Conservation (phyloP, 306 rosid species). For the Gillenia trifoliata region DNA sequence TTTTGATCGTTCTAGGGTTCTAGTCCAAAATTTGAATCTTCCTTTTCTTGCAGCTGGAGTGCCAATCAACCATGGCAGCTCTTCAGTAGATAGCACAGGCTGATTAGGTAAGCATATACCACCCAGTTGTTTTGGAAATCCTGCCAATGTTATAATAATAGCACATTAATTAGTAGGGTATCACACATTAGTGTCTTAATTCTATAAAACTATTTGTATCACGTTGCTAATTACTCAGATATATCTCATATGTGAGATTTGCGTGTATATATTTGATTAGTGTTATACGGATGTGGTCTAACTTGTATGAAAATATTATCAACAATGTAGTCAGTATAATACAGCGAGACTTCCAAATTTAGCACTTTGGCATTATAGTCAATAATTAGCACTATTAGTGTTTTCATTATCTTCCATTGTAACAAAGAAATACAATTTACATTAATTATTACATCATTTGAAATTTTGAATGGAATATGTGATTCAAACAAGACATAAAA, state of each 20-base stretch:
- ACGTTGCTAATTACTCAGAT: neutral
- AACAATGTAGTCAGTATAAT: neutral
- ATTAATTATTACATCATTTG: no score
- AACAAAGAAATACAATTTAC: neutral
- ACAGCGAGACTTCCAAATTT: no score
- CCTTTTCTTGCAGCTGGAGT: slow-evolving; percentile 47
- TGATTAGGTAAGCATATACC: slow-evolving; percentile 32
- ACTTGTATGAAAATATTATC: neutral
- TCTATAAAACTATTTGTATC: neutral
- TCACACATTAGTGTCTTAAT: neutral
- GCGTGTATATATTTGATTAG: no score
- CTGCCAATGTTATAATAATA: slow-evolving; percentile 31
- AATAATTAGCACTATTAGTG: no score
- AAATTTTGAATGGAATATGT: neutral
- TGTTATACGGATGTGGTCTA: no score
- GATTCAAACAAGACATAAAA: neutral
- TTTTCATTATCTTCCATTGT: no score
- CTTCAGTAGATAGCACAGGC: slow-evolving; percentile 46
- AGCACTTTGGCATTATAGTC: no score
- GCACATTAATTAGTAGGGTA: neutral
- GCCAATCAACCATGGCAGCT: slow-evolving; percentile 90
- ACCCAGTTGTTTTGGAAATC: slow-evolving; percentile 46
- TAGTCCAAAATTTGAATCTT: slow-evolving; percentile 74
- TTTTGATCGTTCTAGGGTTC: slow-evolving; percentile 59
- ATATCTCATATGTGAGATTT: no score